phyloP scores from a whole-genome alignment of 495 filamentous ascomycete genomes.

The Neurospora sp. region DNA sequence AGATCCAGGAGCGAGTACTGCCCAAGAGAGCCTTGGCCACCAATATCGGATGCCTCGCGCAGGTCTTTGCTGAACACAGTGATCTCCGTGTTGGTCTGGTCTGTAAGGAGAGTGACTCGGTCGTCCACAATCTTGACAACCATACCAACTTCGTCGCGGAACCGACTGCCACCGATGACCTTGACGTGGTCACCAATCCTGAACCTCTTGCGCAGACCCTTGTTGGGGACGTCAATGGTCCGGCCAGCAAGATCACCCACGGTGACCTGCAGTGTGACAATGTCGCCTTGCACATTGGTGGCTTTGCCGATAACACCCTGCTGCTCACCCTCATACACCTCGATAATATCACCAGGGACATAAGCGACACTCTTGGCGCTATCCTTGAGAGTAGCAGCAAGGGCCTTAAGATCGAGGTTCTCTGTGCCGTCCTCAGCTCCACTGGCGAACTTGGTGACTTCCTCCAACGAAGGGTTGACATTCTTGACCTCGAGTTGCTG shows the following conservation, averaged over 20 bases:
- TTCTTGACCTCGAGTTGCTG: slow-evolving; percentile 71
- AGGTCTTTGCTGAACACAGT: slow-evolving; percentile 98
- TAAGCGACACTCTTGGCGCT: slow-evolving; percentile 68
- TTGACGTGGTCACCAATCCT: slow-evolving; percentile 94
- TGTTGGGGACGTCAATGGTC: slow-evolving; percentile 83
- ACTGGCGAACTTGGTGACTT: slow-evolving; percentile 87
- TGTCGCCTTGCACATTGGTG: slow-evolving; percentile 77
- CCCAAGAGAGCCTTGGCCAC: slow-evolving; percentile 64
- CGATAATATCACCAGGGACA: slow-evolving; percentile 83
- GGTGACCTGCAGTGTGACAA: slow-evolving; percentile 80
- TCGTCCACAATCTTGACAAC: slow-evolving; percentile 88
- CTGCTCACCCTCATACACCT: slow-evolving; percentile 94
- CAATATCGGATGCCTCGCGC: slow-evolving; percentile 82
- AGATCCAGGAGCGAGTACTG: slow-evolving; percentile 88
- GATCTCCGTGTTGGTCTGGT: slow-evolving; percentile 84
- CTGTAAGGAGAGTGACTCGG: slow-evolving; percentile 80
- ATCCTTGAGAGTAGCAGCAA: slow-evolving; percentile 78
- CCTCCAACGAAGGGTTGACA: slow-evolving; percentile 88
- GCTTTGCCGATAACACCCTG: slow-evolving; percentile 80
- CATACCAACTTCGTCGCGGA: slow-evolving; percentile 90
- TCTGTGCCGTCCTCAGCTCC: slow-evolving; percentile 84
- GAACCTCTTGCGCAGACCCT: slow-evolving; percentile 89
- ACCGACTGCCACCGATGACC: slow-evolving; percentile 91
- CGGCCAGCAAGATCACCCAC: slow-evolving; percentile 76
- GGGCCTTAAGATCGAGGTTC: slow-evolving; percentile 80